Evolutionary conservation across 2,329 filamentous ascomycete species (phyloP).

Genomic region (Aspergillus pseudoviridinutans): DNA sequence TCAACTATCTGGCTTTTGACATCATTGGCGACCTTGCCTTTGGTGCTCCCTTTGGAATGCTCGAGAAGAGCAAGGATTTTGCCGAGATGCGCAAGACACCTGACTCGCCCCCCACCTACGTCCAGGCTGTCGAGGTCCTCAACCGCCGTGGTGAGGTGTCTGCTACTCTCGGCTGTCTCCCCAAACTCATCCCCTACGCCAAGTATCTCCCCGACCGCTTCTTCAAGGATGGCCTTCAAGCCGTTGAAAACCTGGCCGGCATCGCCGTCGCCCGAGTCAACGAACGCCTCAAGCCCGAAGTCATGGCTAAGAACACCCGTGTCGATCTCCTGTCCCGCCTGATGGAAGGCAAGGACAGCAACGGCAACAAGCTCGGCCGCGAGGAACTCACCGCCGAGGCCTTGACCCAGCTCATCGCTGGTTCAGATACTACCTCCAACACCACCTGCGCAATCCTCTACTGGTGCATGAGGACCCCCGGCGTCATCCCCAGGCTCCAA

Average conservation of each 20-base stretch:
- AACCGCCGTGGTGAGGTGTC: constrained; percentile 86
- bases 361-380: constrained; percentile 68
- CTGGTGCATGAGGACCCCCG: constrained; percentile 66
- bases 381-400: constrained; percentile 85
- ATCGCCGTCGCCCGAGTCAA: constrained; percentile 83
- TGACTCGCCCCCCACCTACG: constrained; percentile 61
- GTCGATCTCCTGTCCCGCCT: constrained; percentile 77
- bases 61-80: constrained; percentile 69
- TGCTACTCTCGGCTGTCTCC: constrained; percentile 70
- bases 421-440: constrained; percentile 64
- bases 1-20: constrained; percentile 64
- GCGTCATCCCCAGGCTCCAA: constrained; percentile 68
- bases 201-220: constrained; percentile 78
- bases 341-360: constrained; percentile 81
- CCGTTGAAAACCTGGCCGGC: constrained; percentile 76
- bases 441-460: constrained; percentile 80
- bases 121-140: constrained; percentile 78
- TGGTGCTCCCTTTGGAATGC: constrained; percentile 78
- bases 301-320: constrained; percentile 58
- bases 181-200: constrained; percentile 72
- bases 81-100: constrained; percentile 66
- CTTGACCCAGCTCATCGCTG: constrained; percentile 78
- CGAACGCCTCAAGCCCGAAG: constrained; percentile 64
- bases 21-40: constrained; percentile 64
- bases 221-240: constrained; percentile 69